A percentile compares a stretch with the other conserved stretches of the same genome.
Evolutionary conservation across 768 basidiomycete species (phyloP).

Genomic region (Ramaria rubella): DNA sequence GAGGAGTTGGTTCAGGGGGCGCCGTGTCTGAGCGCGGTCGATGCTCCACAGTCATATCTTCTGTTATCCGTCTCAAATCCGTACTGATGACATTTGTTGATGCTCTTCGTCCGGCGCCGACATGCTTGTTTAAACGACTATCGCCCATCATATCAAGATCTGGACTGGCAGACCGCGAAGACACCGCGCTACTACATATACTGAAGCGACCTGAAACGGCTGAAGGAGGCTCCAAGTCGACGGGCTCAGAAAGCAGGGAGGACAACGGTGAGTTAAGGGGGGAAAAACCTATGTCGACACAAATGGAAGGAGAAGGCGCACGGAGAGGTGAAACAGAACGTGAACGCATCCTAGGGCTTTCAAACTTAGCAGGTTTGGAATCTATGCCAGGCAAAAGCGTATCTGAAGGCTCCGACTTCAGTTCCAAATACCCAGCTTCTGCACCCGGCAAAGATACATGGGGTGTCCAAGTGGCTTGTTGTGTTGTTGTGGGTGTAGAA

Average conservation of each 20-base stretch:
- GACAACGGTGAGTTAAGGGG: constrained; percentile 6
- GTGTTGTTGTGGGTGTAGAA: not conserved
- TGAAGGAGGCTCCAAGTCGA: not conserved
- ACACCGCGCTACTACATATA: not conserved
- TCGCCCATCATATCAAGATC: not conserved
- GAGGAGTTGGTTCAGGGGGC: constrained; percentile 4
- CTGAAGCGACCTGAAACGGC: not conserved
- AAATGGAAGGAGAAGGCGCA: not conserved
- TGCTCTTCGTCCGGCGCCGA: not conserved
- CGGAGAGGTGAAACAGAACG: constrained; percentile 1
- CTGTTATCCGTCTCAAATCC: not conserved
- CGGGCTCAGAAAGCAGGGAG: not conserved
- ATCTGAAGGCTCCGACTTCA: not conserved
- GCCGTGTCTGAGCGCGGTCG: constrained; percentile 3
- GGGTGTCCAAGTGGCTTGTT: not conserved
- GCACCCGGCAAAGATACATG: not conserved
- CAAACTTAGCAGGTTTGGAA: not conserved
- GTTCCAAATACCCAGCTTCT: not conserved
- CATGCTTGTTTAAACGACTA: not conserved
- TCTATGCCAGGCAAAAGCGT: not conserved
- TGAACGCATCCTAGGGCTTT: not conserved
- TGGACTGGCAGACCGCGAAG: constrained; percentile 2
- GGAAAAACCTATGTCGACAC: not conserved
- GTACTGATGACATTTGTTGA: not conserved
- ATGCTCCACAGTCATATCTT: not conserved